A percentile compares a stretch with the other conserved stretches of the same genome.
phyloP scores from a whole-genome alignment of 805 yeast species.

The Candida manassasensis region DNA sequence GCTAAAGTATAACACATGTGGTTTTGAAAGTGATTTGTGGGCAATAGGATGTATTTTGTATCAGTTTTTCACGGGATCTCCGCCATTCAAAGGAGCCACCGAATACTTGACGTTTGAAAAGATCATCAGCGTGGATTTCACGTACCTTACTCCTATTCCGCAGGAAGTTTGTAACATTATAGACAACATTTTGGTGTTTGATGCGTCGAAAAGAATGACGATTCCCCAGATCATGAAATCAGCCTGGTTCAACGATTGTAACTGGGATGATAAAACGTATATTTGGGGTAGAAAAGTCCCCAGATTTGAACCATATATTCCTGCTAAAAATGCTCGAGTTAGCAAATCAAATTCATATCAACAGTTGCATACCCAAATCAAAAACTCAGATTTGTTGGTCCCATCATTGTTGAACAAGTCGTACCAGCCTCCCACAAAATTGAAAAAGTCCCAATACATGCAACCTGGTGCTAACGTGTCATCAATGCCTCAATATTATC shows the following conservation, averaged over 20 bases:
- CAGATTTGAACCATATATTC: conserved; percentile 24
- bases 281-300: conserved; percentile 37
- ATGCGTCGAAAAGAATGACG: conserved; percentile 27
- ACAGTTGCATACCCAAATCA: conserved; percentile 37
- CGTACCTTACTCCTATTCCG: conserved; percentile 36
- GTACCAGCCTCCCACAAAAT: conserved; percentile 31
- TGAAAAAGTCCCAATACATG: conserved; percentile 17
- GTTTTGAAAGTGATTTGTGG: conserved; percentile 87
- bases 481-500: conserved; percentile 1
- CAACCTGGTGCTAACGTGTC: conserved; percentile 6
- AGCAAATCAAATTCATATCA: conserved; percentile 36
- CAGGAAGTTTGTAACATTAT: conserved; percentile 24
- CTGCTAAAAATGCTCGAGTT: conserved; percentile 31
- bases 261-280: conserved; percentile 36
- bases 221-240: conserved; percentile 29
- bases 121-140: conserved; percentile 72
- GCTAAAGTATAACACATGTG: conserved; percentile 70
- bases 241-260: conserved; percentile 35
- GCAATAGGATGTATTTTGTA: conserved; percentile 86
- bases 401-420: conserved; percentile 29
- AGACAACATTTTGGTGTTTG: conserved; percentile 29
- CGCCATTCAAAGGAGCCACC: conserved; percentile 85
- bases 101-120: conserved; percentile 86
- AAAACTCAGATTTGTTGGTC: conserved; percentile 28
- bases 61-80: conserved; percentile 77